phyloP scores from a whole-genome alignment of 257 asterid species.

The Petrea volubilis region DNA sequence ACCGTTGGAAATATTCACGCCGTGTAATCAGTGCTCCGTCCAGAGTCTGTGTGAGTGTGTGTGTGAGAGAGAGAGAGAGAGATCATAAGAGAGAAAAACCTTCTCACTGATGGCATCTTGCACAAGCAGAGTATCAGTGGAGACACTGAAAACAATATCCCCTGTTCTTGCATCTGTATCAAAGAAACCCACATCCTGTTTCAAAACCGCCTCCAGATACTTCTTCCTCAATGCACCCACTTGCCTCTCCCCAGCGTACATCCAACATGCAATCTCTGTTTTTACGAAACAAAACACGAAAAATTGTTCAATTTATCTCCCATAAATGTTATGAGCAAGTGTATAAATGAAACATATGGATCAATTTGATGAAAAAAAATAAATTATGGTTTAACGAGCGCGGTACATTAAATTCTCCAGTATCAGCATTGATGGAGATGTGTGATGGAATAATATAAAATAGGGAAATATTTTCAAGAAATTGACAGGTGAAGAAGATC shows the following conservation, averaged over 20 bases:
- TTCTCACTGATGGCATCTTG: conserved; percentile 99
- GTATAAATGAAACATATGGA: neutral
- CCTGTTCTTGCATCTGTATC: conserved; percentile 99
- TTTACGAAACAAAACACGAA: neutral
- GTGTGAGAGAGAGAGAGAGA: neutral
- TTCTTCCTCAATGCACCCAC: conserved; percentile 83
- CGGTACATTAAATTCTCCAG: conserved; percentile 28
- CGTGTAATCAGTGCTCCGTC: conserved; percentile 5
- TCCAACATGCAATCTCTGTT: conserved; percentile 97
- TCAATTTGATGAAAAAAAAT: conserved; percentile 10
- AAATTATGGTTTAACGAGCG: neutral
- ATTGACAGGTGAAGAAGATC: conserved; percentile 67
- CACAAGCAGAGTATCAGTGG: conserved; percentile 96
- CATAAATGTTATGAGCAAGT: conserved; percentile 11
- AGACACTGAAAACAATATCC: conserved; percentile 92
- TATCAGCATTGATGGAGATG: conserved; percentile 61
- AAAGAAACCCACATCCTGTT: conserved; percentile 98
- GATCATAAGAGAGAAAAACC: conserved; percentile 38
- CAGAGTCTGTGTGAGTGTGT: neutral
- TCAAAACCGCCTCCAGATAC: conserved; percentile 90
- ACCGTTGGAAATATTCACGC: conserved; percentile 27
- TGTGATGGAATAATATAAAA: conserved; percentile 49
- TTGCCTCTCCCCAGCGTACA: conserved; percentile 96
- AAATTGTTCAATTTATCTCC: neutral
- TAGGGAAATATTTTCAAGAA: conserved; percentile 35